Evolutionary conservation across 2,329 filamentous ascomycete species (phyloP).

Genomic region (Sporothrix euskadiensis): DNA sequence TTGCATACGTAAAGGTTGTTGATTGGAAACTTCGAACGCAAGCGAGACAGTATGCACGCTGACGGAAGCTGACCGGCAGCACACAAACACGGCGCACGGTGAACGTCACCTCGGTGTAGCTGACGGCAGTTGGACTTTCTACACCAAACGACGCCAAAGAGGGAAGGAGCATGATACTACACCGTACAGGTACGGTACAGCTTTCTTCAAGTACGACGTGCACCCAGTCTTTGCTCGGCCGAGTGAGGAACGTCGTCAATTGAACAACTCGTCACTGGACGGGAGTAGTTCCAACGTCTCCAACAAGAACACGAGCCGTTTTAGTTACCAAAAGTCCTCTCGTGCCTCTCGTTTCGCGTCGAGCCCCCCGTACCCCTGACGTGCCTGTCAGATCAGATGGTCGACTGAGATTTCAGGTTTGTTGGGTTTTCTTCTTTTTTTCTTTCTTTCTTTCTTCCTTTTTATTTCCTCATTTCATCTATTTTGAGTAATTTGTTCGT

Average conservation of each 20-base stretch:
- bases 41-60: background rate
- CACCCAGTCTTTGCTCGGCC: background rate
- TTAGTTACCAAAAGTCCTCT: background rate
- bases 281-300: background rate
- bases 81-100: background rate
- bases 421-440: background rate
- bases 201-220: too few species aligned
- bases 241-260: background rate
- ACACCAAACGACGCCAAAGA: background rate
- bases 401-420: background rate
- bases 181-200: background rate
- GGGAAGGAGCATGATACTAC: background rate
- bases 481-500: background rate
- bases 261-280: background rate
- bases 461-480: background rate
- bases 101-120: background rate
- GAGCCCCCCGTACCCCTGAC: background rate
- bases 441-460: too few species aligned
- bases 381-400: slow-evolving; percentile 1
- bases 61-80: background rate
- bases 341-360: background rate
- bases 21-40: too few species aligned
- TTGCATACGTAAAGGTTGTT: too few species aligned
- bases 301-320: background rate
- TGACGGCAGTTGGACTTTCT: background rate